Percentiles rank a stretch among this genome's conserved stretches.
phyloP scores from a whole-genome alignment of 169 alveolate genomes.

The Cryptosporidium ubiquitum region DNA sequence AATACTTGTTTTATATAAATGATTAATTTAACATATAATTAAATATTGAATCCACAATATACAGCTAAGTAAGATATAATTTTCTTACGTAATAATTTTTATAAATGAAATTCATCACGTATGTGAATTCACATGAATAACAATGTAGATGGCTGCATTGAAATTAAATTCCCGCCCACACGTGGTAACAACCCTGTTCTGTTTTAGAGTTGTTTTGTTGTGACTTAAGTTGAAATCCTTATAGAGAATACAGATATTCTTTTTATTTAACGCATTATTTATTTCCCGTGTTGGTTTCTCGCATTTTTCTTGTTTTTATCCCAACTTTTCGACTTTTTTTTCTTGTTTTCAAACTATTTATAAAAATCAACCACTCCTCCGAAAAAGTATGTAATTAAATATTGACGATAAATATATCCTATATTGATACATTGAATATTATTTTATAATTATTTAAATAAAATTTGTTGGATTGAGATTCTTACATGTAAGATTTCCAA shows the following conservation, averaged over 20 bases:
- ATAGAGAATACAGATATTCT: background rate
- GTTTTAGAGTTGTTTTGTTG: background rate
- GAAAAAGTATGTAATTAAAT: too few relatives aligned
- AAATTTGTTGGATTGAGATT: background rate
- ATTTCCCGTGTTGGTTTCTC: too few relatives aligned
- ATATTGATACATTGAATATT: background rate
- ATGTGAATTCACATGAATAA: background rate
- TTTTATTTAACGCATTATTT: too few relatives aligned
- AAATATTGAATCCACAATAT: background rate
- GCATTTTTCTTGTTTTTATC: too few relatives aligned
- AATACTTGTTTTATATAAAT: background rate
- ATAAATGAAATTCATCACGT: background rate
- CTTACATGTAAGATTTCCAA: background rate
- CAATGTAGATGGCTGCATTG: background rate
- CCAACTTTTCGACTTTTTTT: background rate
- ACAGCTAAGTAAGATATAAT: too few relatives aligned
- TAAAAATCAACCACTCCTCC: background rate
- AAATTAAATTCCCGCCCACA: constrained; percentile 12
- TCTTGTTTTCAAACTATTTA: background rate
- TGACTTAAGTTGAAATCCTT: background rate
- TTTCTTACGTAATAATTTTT: background rate
- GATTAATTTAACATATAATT: background rate
- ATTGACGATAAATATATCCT: background rate
- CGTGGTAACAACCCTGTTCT: background rate
- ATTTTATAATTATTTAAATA: background rate